A percentile compares a stretch with the other conserved stretches of the same genome.
Evolutionary conservation across 1,284 basidiomycete species (phyloP).

Genomic region (Albatrellus sp.): DNA sequence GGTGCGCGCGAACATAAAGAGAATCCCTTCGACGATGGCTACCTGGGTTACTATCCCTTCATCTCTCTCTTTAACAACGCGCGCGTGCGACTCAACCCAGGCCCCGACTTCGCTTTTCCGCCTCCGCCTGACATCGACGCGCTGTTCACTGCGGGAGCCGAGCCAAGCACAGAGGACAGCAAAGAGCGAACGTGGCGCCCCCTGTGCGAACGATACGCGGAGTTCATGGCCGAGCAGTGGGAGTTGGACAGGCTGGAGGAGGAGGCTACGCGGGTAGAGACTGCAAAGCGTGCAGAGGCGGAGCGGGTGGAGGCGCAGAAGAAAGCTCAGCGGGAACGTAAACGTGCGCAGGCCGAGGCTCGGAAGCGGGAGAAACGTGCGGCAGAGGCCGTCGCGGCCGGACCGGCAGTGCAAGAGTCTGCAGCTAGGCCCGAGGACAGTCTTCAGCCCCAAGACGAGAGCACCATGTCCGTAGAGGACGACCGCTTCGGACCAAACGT

Average conservation of each 20-base stretch:
- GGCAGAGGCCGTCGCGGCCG: slow-evolving; percentile 16
- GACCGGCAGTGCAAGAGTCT: slow-evolving; percentile 12
- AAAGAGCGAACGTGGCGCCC: slow-evolving; percentile 57
- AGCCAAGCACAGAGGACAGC: slow-evolving; percentile 9
- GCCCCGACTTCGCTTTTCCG: slow-evolving; percentile 73
- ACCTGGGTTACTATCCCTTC: slow-evolving; percentile 91
- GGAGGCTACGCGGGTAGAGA: slow-evolving; percentile 38
- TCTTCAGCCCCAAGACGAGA: slow-evolving; percentile 10
- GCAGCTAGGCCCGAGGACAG: slow-evolving; percentile 5
- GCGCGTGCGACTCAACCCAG: slow-evolving; percentile 75
- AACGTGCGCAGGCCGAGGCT: slow-evolving; percentile 37
- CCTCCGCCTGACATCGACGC: slow-evolving; percentile 67
- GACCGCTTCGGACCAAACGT: slow-evolving; percentile 14
- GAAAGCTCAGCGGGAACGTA: slow-evolving; percentile 35
- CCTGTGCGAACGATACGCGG: slow-evolving; percentile 62
- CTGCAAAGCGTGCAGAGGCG: slow-evolving; percentile 17
- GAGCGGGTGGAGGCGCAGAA: slow-evolving; percentile 36
- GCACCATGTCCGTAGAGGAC: slow-evolving; percentile 7
- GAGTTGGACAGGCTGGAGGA: slow-evolving; percentile 58
- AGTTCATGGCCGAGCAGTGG: slow-evolving; percentile 72
- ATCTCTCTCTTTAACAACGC: slow-evolving; percentile 90
- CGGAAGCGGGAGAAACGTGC: slow-evolving; percentile 31
- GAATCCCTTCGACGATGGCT: slow-evolving; percentile 89
- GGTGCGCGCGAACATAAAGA: slow-evolving; percentile 64
- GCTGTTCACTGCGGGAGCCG: slow-evolving; percentile 25